phyloP scores from a whole-genome alignment of 192 early-diverging fungal species.

The Phycomyces nitens region DNA sequence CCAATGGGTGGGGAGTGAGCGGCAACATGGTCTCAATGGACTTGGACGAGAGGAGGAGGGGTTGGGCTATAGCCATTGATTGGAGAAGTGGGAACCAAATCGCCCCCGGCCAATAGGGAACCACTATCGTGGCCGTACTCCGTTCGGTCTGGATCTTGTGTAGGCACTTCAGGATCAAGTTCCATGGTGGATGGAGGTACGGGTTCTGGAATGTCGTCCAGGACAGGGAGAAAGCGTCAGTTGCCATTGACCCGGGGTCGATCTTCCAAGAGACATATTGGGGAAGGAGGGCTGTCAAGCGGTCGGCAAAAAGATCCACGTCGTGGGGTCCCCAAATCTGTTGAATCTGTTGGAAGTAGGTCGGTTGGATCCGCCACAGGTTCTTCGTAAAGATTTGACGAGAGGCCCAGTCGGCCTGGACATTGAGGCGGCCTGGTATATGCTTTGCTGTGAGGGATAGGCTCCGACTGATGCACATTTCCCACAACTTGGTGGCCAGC shows the following conservation, averaged over 20 bases:
- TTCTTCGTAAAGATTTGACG: background rate
- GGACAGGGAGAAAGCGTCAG: background rate
- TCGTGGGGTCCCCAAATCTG: background rate
- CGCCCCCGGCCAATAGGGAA: background rate
- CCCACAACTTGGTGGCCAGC: conserved; percentile 9
- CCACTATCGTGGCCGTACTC: background rate
- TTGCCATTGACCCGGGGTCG: background rate
- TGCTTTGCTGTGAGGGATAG: background rate
- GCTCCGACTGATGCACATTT: background rate
- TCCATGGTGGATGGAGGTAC: conserved; percentile 4
- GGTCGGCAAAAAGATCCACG: conserved; percentile 15
- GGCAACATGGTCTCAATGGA: too few species aligned
- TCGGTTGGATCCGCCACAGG: background rate
- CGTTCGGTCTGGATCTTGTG: background rate
- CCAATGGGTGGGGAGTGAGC: too few species aligned
- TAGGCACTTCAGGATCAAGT: background rate
- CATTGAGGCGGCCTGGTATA: too few species aligned
- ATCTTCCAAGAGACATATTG: conserved; percentile 18
- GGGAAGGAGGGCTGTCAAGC: conserved; percentile 1
- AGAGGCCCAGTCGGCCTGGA: conserved; percentile 6
- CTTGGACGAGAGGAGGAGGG: too few species aligned
- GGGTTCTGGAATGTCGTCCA: background rate
- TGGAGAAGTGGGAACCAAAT: background rate
- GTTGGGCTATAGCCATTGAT: too few species aligned
- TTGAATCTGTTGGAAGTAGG: background rate